phyloP scores from a whole-genome alignment of 176 grass and related monocot genomes.

The Puccinellia tenuiflora region DNA sequence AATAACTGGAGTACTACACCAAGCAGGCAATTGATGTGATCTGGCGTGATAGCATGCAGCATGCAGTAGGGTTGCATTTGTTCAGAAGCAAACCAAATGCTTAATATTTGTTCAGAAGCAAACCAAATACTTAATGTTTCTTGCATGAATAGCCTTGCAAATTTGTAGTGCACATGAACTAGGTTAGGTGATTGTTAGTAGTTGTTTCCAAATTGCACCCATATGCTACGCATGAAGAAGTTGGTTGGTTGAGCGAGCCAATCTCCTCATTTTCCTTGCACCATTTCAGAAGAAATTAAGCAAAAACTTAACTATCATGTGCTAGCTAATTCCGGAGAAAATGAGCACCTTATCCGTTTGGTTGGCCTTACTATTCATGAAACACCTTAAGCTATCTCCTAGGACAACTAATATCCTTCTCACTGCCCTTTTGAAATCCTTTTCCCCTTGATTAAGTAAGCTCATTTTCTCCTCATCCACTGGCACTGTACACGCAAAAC shows the following conservation, averaged over 20 bases:
- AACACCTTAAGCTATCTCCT: background rate
- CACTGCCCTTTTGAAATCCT: background rate
- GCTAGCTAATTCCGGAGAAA: background rate
- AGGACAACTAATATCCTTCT: background rate
- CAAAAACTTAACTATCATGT: background rate
- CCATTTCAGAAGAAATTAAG: background rate
- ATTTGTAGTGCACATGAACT: background rate
- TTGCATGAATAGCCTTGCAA: background rate
- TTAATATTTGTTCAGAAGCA: background rate
- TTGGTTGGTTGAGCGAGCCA: background rate
- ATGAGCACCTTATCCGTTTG: background rate
- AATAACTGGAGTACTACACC: background rate
- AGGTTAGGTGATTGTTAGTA: background rate
- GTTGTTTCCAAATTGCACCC: background rate
- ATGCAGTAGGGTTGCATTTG: background rate
- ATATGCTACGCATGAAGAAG: background rate
- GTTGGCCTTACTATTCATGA: background rate
- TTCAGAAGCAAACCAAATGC: background rate
- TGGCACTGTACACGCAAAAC: background rate
- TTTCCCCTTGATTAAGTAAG: background rate
- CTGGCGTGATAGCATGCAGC: background rate
- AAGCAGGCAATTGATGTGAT: constrained; percentile 6
- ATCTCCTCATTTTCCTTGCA: background rate
- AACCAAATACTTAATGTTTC: constrained; percentile 4
- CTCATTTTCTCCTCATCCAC: background rate